Percentiles rank a stretch among this genome's conserved stretches.
phyloP scores from a whole-genome alignment of 1,284 basidiomycete genomes.

The Ustilago bromivora region DNA sequence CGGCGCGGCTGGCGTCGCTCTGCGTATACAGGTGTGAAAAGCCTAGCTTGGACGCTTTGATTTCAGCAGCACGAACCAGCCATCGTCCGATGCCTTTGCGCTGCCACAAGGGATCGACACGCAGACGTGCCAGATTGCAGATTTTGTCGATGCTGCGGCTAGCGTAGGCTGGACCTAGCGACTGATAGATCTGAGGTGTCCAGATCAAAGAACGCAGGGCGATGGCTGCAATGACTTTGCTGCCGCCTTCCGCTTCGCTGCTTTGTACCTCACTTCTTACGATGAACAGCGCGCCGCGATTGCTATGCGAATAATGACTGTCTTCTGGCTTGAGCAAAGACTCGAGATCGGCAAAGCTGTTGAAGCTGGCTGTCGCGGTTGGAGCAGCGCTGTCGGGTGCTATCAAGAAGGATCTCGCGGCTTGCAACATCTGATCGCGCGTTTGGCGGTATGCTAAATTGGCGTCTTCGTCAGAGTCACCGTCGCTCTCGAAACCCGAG shows the following conservation, averaged over 20 bases:
- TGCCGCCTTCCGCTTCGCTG: not conserved
- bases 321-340: constrained; percentile 36
- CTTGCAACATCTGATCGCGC: constrained; percentile 12
- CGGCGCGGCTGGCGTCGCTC: constrained; percentile 6
- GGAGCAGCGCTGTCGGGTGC: not conserved
- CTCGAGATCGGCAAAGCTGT: constrained; percentile 25
- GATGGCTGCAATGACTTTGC: constrained; percentile 32
- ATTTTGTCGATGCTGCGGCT: constrained; percentile 51
- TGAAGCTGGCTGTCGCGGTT: not conserved
- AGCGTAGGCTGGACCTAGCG: constrained; percentile 42
- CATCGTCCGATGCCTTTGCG: constrained; percentile 46
- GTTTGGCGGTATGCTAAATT: constrained; percentile 15
- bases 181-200: constrained; percentile 51
- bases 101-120: constrained; percentile 35
- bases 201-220: constrained; percentile 51
- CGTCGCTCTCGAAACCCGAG: constrained; percentile 37
- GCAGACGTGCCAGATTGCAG: constrained; percentile 35
- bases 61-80: constrained; percentile 38
- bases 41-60: constrained; percentile 42
- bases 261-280: constrained; percentile 18
- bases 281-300: constrained; percentile 45
- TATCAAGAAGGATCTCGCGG: constrained; percentile 23
- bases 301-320: constrained; percentile 44
- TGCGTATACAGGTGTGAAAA: constrained; percentile 48
- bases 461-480: constrained; percentile 18